Evolutionary conservation across 2,329 filamentous ascomycete species (phyloP).

Genomic region (Pseudogymnoascus sp.): DNA sequence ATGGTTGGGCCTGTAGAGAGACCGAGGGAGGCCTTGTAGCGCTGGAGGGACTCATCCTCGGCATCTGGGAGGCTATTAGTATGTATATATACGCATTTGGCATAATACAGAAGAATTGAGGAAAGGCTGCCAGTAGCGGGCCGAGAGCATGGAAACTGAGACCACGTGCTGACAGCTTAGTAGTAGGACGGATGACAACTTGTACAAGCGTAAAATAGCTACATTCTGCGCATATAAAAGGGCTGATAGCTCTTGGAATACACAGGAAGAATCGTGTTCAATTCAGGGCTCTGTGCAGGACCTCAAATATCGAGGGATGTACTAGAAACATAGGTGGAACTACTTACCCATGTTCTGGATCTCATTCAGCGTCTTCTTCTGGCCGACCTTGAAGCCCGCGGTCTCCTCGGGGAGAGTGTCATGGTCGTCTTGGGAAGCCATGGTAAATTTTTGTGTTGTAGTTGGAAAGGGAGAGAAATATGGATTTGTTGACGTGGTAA

Average conservation of each 20-base stretch:
- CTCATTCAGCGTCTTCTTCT: constrained; percentile 96
- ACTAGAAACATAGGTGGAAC: constrained; percentile 14
- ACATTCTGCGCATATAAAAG: constrained; percentile 10
- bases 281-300: not conserved
- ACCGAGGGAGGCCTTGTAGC: constrained; percentile 95
- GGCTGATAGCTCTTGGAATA: not conserved
- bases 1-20: constrained; percentile 67
- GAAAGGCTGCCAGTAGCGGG: not conserved
- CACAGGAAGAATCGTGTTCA: not conserved
- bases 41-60: constrained; percentile 87
- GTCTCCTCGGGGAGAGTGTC: constrained; percentile 84
- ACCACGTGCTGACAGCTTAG: not conserved
- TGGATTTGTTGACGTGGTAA: constrained; percentile 12
- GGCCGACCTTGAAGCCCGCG: constrained; percentile 94
- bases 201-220: constrained; percentile 5
- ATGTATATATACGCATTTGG: not conserved
- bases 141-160: not conserved
- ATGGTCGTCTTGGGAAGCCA: constrained; percentile 65
- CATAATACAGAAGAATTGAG: not conserved
- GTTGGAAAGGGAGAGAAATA: constrained; percentile 13
- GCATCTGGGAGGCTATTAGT: constrained; percentile 36
- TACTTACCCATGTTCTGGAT: constrained; percentile 86
- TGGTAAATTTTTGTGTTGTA: constrained; percentile 33
- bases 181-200: constrained; percentile 2
- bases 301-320: constrained; percentile 9